A percentile compares a stretch with the other conserved stretches of the same genome.
phyloP scores from a whole-genome alignment of 2,329 filamentous ascomycete genomes.

The Exophiala sp. region DNA sequence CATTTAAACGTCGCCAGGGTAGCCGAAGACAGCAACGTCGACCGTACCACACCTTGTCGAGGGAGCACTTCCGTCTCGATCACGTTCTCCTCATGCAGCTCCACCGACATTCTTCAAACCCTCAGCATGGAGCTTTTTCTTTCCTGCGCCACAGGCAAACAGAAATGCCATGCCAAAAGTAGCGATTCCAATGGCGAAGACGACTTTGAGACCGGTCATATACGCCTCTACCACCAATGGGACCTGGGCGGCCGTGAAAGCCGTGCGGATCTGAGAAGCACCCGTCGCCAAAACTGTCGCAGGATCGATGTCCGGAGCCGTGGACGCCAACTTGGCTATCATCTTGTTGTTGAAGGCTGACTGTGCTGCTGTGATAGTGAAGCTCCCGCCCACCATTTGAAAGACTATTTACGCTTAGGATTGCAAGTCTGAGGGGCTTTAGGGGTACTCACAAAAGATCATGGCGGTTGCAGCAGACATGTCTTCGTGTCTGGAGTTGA shows the following conservation, averaged over 20 bases:
- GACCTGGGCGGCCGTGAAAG: constrained; percentile 32
- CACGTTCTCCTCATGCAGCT: background rate
- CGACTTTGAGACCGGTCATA: constrained; percentile 31
- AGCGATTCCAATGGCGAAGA: constrained; percentile 18
- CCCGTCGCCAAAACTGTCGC: constrained; percentile 39
- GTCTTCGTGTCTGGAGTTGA: constrained; percentile 27
- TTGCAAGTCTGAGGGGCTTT: background rate
- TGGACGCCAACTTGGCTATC: constrained; percentile 31
- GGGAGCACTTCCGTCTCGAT: too few relatives aligned
- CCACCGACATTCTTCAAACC: background rate
- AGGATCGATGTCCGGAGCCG: constrained; percentile 37
- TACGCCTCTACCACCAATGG: constrained; percentile 35
- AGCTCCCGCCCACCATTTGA: constrained; percentile 42
- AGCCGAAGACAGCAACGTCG: too few relatives aligned
- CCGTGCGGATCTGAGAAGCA: constrained; percentile 41
- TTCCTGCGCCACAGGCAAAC: background rate
- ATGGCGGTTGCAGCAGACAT: constrained; percentile 28
- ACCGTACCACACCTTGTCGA: too few relatives aligned
- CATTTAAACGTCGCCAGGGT: too few relatives aligned
- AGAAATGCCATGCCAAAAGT: constrained; percentile 14
- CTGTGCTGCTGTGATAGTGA: constrained; percentile 43
- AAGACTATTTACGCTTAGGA: constrained; percentile 31
- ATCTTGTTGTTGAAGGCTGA: constrained; percentile 42
- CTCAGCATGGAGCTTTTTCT: background rate
- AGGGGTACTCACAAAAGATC: constrained; percentile 17